Conservation (phyloP, 2,329 filamentous ascomycete species). For the Sarocladium strictum region DNA sequence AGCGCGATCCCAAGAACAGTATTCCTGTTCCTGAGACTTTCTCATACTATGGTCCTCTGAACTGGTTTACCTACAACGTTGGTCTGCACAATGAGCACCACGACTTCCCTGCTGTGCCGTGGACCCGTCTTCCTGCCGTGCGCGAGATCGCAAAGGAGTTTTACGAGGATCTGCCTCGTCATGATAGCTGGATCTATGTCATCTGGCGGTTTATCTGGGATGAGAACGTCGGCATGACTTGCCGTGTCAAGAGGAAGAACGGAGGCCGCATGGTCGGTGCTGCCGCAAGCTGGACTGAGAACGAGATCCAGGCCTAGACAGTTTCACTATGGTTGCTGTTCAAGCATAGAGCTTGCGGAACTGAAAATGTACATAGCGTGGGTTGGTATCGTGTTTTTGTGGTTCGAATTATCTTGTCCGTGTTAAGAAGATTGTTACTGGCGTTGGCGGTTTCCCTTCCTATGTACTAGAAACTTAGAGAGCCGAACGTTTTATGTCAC, state of each 20-base stretch:
- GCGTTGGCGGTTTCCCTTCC: background rate
- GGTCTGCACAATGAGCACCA: constrained; percentile 98
- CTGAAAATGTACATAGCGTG: background rate
- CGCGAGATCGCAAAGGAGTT: constrained; percentile 83
- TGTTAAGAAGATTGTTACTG: background rate
- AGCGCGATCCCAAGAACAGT: constrained; percentile 50
- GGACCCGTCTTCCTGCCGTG: constrained; percentile 77
- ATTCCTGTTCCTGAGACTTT: constrained; percentile 85
- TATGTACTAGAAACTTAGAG: background rate
- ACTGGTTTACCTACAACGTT: constrained; percentile 93
- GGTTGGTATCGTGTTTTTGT: background rate
- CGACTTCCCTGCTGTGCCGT: constrained; percentile 94
- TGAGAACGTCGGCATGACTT: constrained; percentile 81
- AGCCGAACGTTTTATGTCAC: background rate
- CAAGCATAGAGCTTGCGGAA: background rate
- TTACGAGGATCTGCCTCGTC: constrained; percentile 79
- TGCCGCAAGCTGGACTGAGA: constrained; percentile 52
- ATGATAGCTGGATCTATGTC: constrained; percentile 86
- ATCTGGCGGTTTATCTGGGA: constrained; percentile 96
- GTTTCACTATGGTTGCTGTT: background rate
- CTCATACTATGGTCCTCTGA: constrained; percentile 91
- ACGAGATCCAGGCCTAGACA: constrained; percentile 58
- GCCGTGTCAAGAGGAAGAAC: constrained; percentile 85
- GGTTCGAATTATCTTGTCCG: background rate
- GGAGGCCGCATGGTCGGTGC: constrained; percentile 59